These are phyloP conservation scores for Pichia occidentalis DNA, from an alignment of 805 yeast species.

Conservation along the genomic window DNA sequence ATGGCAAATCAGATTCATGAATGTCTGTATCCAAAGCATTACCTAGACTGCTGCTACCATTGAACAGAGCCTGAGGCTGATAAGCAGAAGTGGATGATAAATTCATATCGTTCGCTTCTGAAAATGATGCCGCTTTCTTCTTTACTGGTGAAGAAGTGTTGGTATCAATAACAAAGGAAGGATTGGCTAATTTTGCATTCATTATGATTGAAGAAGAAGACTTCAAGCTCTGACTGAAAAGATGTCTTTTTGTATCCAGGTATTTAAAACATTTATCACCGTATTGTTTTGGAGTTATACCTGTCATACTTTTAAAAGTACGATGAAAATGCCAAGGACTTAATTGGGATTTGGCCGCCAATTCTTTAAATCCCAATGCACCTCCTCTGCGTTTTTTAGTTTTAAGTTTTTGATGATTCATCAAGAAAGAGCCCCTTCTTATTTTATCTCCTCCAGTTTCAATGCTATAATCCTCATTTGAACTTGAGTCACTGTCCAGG, in stretches of 20 bases:
- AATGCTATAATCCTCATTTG: background rate
- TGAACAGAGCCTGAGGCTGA: too few relatives aligned
- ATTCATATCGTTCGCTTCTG: too few relatives aligned
- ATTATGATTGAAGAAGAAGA: constrained; percentile 24
- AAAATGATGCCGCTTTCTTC: too few relatives aligned
- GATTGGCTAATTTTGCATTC: constrained; percentile 30
- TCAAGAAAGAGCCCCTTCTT: constrained; percentile 6
- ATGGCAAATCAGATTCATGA: too few relatives aligned
- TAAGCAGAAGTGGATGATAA: too few relatives aligned
- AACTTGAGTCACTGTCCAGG: too few relatives aligned
- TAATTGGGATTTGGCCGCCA: constrained; percentile 76
- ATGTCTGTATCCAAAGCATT: too few relatives aligned
- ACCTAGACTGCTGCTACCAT: too few relatives aligned
- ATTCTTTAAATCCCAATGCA: constrained; percentile 75
- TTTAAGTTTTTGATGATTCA: constrained; percentile 20
- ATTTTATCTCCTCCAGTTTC: background rate
- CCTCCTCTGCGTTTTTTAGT: constrained; percentile 67
- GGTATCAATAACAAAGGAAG: constrained; percentile 24
- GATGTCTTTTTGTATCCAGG: constrained; percentile 31
- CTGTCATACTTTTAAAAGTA: constrained; percentile 79
- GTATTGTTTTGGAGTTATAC: constrained; percentile 81
- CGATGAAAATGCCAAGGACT: constrained; percentile 94
- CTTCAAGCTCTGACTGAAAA: constrained; percentile 14
- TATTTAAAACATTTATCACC: constrained; percentile 77
- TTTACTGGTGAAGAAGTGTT: background rate